phyloP scores from a whole-genome alignment of 2,329 filamentous ascomycete species.

The Penicillium sp. region DNA sequence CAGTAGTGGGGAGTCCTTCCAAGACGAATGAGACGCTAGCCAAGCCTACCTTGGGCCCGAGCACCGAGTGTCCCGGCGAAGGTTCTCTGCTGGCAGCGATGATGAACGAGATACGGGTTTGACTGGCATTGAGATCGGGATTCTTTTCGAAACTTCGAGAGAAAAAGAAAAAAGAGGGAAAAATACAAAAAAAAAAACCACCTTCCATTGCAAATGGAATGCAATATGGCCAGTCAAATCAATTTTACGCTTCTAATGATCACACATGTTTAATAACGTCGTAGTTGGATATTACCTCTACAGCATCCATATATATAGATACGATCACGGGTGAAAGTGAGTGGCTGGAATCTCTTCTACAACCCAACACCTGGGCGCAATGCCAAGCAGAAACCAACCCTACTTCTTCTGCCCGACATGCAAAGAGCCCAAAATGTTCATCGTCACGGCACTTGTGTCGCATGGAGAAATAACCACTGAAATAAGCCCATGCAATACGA shows the following conservation, averaged over 20 bases:
- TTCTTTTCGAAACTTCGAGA: not conserved
- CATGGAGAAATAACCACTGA: not conserved
- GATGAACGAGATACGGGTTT: not conserved
- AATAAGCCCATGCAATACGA: not conserved
- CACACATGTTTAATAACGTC: not conserved
- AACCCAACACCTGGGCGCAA: not conserved
- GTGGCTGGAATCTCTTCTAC: not conserved
- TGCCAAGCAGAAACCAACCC: not conserved
- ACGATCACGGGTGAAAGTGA: not conserved
- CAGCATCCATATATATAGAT: not conserved
- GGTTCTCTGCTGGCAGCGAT: not conserved
- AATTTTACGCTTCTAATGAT: conserved; percentile 3
- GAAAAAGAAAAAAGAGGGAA: not conserved
- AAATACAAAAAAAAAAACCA: not conserved
- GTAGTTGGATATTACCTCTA: not conserved
- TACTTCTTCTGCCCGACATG: not conserved
- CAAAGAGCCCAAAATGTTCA: not conserved
- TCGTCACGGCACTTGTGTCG: not conserved
- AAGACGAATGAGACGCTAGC: not conserved
- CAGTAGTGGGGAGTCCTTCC: conserved; percentile 11
- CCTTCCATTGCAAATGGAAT: not conserved
- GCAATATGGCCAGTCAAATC: not conserved
- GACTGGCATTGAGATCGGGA: not conserved
- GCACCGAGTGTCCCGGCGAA: not conserved
- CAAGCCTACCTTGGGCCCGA: not conserved